phyloP scores from a whole-genome alignment of 805 yeast genomes.

The Saccharomycopsis guyanensis region DNA sequence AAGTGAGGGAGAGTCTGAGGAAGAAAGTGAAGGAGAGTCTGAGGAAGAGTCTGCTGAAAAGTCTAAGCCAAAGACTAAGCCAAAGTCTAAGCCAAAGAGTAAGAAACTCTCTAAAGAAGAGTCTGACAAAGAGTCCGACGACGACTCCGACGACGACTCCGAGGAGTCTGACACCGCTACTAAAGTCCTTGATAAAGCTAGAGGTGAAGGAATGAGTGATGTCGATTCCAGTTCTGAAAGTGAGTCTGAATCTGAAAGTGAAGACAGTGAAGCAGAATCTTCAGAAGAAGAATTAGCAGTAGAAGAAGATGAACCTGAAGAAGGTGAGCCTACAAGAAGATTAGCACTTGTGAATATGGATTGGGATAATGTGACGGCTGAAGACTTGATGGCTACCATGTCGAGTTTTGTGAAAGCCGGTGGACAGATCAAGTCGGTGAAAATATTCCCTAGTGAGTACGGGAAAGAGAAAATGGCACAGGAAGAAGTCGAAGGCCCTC shows the following conservation, averaged over 20 bases:
- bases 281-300: constrained; percentile 47
- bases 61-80: constrained; percentile 44
- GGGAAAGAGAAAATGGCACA: constrained; percentile 88
- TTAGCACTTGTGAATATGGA: constrained; percentile 94
- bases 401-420: constrained; percentile 60
- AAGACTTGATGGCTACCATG: constrained; percentile 84
- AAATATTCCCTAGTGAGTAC: constrained; percentile 80
- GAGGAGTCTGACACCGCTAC: constrained; percentile 25
- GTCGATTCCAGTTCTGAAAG: constrained; percentile 31
- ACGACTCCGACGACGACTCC: constrained; percentile 27
- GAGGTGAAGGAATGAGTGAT: constrained; percentile 25
- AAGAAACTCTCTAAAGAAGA: constrained; percentile 41
- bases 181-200: constrained; percentile 23
- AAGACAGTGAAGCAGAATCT: constrained; percentile 31
- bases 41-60: constrained; percentile 37
- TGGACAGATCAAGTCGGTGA: constrained; percentile 60
- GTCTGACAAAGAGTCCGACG: constrained; percentile 36
- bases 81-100: constrained; percentile 51
- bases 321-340: constrained; percentile 74
- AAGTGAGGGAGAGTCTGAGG: constrained; percentile 18
- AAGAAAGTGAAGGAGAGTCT: constrained; percentile 37
- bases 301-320: constrained; percentile 60
- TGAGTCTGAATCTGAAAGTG: constrained; percentile 36
- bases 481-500: constrained; percentile 91
- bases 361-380: constrained; percentile 91